These are phyloP conservation scores for Termitomyces sp. DNA, from an alignment of 768 basidiomycete species.

Conservation along the genomic window DNA sequence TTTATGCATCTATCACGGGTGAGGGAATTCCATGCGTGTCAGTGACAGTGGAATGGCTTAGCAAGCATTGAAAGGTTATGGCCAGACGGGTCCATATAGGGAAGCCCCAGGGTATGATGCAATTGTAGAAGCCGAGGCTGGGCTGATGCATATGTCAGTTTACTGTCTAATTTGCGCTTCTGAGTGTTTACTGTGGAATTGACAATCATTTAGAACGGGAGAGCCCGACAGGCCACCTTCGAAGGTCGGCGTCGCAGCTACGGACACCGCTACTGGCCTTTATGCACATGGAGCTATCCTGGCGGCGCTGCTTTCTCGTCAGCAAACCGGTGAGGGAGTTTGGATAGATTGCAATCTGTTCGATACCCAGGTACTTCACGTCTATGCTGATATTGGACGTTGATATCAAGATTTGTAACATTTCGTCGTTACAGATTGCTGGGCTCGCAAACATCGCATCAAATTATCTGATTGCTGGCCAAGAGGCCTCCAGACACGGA, in stretches of 20 bases:
- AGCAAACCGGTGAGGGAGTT: constrained; percentile 81
- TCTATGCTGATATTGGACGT: not conserved
- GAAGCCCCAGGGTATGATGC: constrained; percentile 88
- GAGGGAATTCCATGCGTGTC: constrained; percentile 13
- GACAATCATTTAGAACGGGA: constrained; percentile 59
- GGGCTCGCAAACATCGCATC: constrained; percentile 91
- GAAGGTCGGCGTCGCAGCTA: constrained; percentile 95
- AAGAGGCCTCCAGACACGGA: constrained; percentile 84
- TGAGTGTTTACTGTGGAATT: constrained; percentile 1
- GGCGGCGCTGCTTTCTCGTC: constrained; percentile 80
- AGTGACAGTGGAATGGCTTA: not conserved
- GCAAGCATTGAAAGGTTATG: constrained; percentile 31
- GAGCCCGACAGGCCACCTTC: constrained; percentile 82
- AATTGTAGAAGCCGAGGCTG: constrained; percentile 84
- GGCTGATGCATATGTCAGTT: constrained; percentile 88
- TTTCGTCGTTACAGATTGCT: constrained; percentile 56
- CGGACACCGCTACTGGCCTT: constrained; percentile 84
- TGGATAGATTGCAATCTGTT: constrained; percentile 94
- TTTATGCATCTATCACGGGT: constrained; percentile 92
- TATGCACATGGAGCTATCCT: constrained; percentile 93
- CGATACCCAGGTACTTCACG: constrained; percentile 70
- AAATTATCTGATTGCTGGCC: constrained; percentile 84
- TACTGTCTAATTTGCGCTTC: constrained; percentile 7
- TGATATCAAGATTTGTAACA: not conserved
- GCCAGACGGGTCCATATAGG: constrained; percentile 86